Percentiles rank a stretch among this genome's conserved stretches.
Evolutionary conservation across 1,284 basidiomycete species (phyloP).

Genomic region (Malassezia arunalokei): DNA sequence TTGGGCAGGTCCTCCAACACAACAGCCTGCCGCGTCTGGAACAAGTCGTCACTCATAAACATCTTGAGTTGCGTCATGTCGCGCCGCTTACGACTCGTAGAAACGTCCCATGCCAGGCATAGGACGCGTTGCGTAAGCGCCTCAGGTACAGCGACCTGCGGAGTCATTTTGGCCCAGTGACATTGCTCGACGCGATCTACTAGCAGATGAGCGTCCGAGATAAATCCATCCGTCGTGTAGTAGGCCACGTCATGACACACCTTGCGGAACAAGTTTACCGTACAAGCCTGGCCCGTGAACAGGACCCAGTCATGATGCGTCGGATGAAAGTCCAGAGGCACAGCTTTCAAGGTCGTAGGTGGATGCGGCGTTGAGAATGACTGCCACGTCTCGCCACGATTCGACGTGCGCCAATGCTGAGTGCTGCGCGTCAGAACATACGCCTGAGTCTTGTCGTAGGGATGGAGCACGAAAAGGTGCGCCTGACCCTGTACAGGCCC

Average conservation of each 20-base stretch:
- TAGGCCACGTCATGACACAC: slow-evolving; percentile 47
- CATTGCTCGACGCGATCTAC: slow-evolving; percentile 37
- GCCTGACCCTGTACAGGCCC: slow-evolving; percentile 59
- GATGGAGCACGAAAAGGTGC: slow-evolving; percentile 69
- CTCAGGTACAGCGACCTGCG: slow-evolving; percentile 19
- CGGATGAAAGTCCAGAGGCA: slow-evolving; percentile 37
- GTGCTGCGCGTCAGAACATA: slow-evolving; percentile 34
- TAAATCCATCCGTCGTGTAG: slow-evolving; percentile 38
- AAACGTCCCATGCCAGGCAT: slow-evolving; percentile 41
- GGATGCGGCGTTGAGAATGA: slow-evolving; percentile 31
- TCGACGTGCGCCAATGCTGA: slow-evolving; percentile 35
- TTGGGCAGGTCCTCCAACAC: slow-evolving; percentile 32
- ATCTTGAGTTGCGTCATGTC: slow-evolving; percentile 18
- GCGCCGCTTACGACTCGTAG: neutral
- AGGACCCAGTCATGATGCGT: slow-evolving; percentile 36
- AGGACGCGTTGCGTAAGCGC: slow-evolving; percentile 30
- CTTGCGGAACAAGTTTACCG: neutral
- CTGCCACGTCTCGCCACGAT: slow-evolving; percentile 41
- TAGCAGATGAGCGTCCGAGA: slow-evolving; percentile 22
- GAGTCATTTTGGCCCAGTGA: slow-evolving; percentile 40
- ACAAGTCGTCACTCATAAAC: slow-evolving; percentile 39
- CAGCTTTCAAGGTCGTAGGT: slow-evolving; percentile 24
- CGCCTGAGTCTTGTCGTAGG: slow-evolving; percentile 55
- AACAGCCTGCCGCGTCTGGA: slow-evolving; percentile 24
- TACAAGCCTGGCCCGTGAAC: slow-evolving; percentile 36